Base-by-base conservation (phyloP, 331 rosid genomes). In the Cydonia oblonga region DNA sequence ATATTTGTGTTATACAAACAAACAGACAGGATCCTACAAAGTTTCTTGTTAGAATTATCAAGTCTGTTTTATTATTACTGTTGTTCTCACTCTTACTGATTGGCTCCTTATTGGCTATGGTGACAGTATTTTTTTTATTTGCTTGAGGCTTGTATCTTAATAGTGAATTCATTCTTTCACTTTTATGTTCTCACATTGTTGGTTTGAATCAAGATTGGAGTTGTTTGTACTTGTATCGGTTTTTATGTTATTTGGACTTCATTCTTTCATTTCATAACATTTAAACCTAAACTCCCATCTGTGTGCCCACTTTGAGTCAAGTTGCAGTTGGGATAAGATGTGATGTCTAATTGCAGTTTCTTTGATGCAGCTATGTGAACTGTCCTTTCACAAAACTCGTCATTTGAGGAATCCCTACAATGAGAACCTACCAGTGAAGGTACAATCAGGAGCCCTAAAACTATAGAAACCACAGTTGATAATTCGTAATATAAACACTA, bases 401-500 rank as follows among this genome's bases (percentile, higher is more conserved):
- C 96, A 91, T 79, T 82, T 95, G 79, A 88, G 96, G 90, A 95
- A 95, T 76, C 99, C 99, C 15, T 95, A 85, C 85, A 95, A 95
- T 78, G 99, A 95, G 83, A 95, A 95, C 86, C 86, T 95, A 81
- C 99, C 99, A 25, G 99, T 95, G 56, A 95, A 95, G 99, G 99
- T 95, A 89, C 57, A 66, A 58, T 75, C 78, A 76, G 69, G 54
- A 32, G 33, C 83, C 61, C 20, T 9, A 22, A 62, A n/a, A 20
- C 51, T 67, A 22, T 20, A 9, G 29, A 15, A 52, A 35, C 46
- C 46, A 40, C 46, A n/a, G n/a, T n/a, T n/a, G n/a, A n/a, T n/a
- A n/a, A n/a, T n/a, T n/a, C n/a, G n/a, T n/a, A n/a, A n/a, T n/a
- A 16, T 35, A 16, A 38, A 38, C n/a, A 24, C 26, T 0, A 40